phyloP scores from a whole-genome alignment of 208 protist species.

The Wallacemonas sp. region DNA sequence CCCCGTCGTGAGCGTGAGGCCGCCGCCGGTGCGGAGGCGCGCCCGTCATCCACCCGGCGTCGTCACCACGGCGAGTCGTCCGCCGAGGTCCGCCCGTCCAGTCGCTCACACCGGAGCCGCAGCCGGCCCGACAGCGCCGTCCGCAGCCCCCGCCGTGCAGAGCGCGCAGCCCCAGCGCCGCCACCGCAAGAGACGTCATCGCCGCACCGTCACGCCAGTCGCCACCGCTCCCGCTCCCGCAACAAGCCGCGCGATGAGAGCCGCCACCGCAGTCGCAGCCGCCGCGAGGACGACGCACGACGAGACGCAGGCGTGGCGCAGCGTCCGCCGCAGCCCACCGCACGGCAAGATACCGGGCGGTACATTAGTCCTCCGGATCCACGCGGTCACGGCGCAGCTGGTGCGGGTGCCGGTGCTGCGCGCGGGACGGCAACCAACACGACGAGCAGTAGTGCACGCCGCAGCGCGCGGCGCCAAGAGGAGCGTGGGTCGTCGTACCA shows the following conservation, averaged over 20 bases:
- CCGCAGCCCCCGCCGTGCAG: neutral
- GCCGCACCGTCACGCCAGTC: slow-evolving; percentile 25
- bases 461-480: slow-evolving; percentile 9
- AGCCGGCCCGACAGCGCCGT: slow-evolving; percentile 9
- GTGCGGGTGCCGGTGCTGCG: no score
- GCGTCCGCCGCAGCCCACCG: neutral
- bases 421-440: no score
- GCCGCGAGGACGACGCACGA: slow-evolving; percentile 3
- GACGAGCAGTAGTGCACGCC: slow-evolving; percentile 5
- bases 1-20: neutral
- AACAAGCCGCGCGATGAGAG: slow-evolving; percentile 16
- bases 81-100: neutral
- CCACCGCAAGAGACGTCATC: no score
- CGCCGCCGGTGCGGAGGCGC: neutral
- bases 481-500: no score
- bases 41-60: neutral
- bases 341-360: slow-evolving; percentile 13
- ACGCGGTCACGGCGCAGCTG: neutral
- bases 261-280: slow-evolving; percentile 1
- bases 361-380: slow-evolving; percentile 17
- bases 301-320: neutral
- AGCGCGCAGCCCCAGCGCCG: no score
- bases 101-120: slow-evolving; percentile 1
- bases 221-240: slow-evolving; percentile 16
- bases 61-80: neutral